phyloP scores from a whole-genome alignment of 2,329 filamentous ascomycete genomes.

The Lachnellula cervina region DNA sequence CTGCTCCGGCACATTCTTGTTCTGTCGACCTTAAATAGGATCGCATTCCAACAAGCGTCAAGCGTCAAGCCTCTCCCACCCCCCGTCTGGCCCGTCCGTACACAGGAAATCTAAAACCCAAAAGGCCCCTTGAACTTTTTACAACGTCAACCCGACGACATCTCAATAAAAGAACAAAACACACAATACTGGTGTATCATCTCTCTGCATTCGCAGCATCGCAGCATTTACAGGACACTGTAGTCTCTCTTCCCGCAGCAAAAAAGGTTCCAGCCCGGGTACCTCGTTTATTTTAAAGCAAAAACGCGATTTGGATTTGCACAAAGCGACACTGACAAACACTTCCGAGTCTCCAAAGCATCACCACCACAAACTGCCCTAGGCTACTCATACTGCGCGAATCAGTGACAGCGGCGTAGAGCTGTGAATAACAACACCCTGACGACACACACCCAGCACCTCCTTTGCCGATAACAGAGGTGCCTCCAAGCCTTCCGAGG shows the following conservation, averaged over 20 bases:
- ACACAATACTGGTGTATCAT: not conserved
- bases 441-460: constrained; percentile 2
- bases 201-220: not conserved
- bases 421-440: not conserved
- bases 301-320: not conserved
- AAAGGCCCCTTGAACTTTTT: constrained; percentile 2
- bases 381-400: not conserved
- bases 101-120: constrained; percentile 7
- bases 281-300: constrained; percentile 9
- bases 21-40: not conserved
- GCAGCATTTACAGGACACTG: not conserved
- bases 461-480: not conserved
- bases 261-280: not conserved
- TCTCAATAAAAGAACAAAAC: not conserved
- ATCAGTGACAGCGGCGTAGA: not conserved
- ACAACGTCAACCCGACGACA: not conserved
- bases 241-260: not conserved
- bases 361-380: not conserved
- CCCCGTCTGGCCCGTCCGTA: not conserved
- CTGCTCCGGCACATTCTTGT: constrained; percentile 1
- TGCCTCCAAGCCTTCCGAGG: not conserved
- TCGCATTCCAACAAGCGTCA: constrained; percentile 9
- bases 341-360: constrained; percentile 1
- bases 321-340: constrained; percentile 1
- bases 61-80: not conserved